Percentiles rank a stretch among this genome's conserved stretches.
Conservation (phyloP, 805 yeast species). For the Ogataea chonburiensis region DNA sequence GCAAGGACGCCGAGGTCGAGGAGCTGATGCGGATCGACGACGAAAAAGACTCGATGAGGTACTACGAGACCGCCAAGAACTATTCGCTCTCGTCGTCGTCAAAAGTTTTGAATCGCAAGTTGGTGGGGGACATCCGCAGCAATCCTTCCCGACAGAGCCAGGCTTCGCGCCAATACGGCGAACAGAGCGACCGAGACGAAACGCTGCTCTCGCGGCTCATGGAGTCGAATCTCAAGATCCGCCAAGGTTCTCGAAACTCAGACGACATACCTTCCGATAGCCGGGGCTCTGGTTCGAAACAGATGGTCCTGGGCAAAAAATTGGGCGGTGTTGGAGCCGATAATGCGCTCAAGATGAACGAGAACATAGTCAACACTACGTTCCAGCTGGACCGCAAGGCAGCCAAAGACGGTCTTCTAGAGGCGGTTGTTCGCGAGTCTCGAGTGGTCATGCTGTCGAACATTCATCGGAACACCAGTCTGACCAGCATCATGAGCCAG, state of each 20-base stretch:
- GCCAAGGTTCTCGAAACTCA: constrained; percentile 11
- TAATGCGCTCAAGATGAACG: constrained; percentile 20
- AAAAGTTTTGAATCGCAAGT: constrained; percentile 16
- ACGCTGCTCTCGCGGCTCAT: constrained; percentile 19
- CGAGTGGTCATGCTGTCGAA: constrained; percentile 25
- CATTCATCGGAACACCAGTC: constrained; percentile 38
- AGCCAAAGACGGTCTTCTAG: constrained; percentile 11
- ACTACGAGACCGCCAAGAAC: constrained; percentile 22
- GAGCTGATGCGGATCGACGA: constrained; percentile 12
- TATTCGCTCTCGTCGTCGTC: constrained; percentile 20
- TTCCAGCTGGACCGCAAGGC: constrained; percentile 5
- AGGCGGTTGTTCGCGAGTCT: constrained; percentile 12
- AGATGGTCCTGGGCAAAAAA: constrained; percentile 5
- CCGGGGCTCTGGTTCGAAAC: constrained; percentile 11
- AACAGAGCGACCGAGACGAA: constrained; percentile 18
- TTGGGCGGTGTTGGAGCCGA: constrained; percentile 6
- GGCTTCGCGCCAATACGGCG: constrained; percentile 10
- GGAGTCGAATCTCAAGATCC: constrained; percentile 18
- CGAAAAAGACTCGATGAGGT: constrained; percentile 18
- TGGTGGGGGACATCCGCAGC: constrained; percentile 19
- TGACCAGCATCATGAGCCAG: constrained; percentile 51
- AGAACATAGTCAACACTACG: constrained; percentile 20
- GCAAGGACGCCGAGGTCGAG: constrained; percentile 16
- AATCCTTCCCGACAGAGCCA: constrained; percentile 14
- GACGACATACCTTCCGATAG: constrained; percentile 13